These are phyloP conservation scores for Nosema muscidifuracis DNA, from an alignment of 371 early-diverging fungal species.

Conservation along the genomic window DNA sequence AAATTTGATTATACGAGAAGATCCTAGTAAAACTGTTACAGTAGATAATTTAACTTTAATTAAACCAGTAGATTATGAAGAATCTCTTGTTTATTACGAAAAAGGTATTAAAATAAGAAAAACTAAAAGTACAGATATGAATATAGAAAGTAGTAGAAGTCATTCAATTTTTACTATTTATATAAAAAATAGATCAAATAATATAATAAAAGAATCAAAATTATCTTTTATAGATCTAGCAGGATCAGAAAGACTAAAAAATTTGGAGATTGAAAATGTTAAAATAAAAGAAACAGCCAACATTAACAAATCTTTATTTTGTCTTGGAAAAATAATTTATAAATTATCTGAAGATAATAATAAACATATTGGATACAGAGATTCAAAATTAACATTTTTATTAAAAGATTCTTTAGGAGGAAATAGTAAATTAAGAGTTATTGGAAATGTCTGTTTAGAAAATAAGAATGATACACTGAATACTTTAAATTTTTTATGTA, in stretches of 20 bases:
- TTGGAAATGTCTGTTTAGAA: constrained; percentile 63
- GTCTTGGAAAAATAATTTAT: constrained; percentile 68
- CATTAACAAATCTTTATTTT: constrained; percentile 69
- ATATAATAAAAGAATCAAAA: constrained; percentile 63
- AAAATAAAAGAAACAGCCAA: constrained; percentile 66
- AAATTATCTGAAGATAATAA: constrained; percentile 66
- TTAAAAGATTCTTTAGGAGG: constrained; percentile 69
- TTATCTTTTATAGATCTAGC: constrained; percentile 70
- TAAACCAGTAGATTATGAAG: constrained; percentile 63
- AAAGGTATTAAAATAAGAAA: constrained; percentile 67
- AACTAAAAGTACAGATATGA: constrained; percentile 67
- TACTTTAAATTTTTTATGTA: constrained; percentile 57
- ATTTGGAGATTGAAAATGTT: constrained; percentile 64
- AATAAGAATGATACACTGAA: constrained; percentile 52
- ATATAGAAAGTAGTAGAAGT: constrained; percentile 67
- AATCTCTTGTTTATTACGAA: constrained; percentile 65
- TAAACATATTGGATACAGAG: constrained; percentile 68
- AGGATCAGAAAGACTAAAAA: constrained; percentile 67
- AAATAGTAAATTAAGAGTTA: constrained; percentile 68
- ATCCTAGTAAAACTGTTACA: constrained; percentile 64
- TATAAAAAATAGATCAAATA: constrained; percentile 64
- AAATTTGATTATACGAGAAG: constrained; percentile 64
- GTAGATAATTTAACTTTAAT: constrained; percentile 65
- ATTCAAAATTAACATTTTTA: constrained; percentile 69
- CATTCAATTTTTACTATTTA: constrained; percentile 67